Evolutionary conservation across 768 basidiomycete species (phyloP).

Genomic region (Naganishia randhawae): DNA sequence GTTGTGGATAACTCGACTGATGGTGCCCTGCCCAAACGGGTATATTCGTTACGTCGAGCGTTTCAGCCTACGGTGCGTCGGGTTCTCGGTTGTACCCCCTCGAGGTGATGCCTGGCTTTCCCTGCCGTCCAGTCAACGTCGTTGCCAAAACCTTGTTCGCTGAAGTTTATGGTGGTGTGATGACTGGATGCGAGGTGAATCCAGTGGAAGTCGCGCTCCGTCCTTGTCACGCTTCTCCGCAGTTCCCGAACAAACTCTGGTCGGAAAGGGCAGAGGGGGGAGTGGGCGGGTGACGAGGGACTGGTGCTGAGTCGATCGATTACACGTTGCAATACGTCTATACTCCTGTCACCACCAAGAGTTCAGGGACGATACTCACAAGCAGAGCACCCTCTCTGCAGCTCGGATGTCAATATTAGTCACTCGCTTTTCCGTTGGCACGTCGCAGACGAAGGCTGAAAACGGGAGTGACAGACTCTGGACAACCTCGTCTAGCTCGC

Average conservation of each 20-base stretch:
- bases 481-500: too few species aligned
- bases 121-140: neutral
- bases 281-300: neutral
- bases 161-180: neutral
- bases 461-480: neutral
- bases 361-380: neutral
- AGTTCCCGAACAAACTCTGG: neutral
- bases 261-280: neutral
- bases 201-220: neutral
- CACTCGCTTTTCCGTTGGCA: neutral
- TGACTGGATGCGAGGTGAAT: neutral
- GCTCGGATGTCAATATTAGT: neutral
- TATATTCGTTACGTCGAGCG: neutral
- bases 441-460: neutral
- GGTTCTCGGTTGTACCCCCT: neutral
- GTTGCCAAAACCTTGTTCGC: neutral
- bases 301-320: neutral
- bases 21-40: neutral
- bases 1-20: neutral
- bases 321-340: too few species aligned
- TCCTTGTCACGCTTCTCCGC: conserved; percentile 14
- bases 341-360: neutral
- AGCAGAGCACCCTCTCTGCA: too few species aligned
- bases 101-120: neutral
- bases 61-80: neutral